Evolutionary conservation across 352 stramenopile species (phyloP).

Genomic region (Phytophthora palmivora): DNA sequence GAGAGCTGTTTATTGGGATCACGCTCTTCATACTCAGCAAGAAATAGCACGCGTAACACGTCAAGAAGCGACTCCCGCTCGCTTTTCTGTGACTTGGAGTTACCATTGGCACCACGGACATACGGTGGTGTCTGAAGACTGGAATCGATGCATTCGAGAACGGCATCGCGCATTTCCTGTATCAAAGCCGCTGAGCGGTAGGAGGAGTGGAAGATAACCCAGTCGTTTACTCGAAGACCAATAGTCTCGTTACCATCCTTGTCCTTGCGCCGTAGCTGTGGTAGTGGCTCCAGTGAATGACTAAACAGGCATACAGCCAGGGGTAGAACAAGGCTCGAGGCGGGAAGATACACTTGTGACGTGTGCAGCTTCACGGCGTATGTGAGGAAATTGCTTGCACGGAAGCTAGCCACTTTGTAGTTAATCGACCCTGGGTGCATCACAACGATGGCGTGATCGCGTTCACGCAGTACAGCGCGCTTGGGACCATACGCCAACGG

Average conservation of each 20-base stretch:
- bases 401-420: slow-evolving; percentile 61
- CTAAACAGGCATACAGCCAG: slow-evolving; percentile 77
- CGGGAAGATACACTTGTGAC: slow-evolving; percentile 81
- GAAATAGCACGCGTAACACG: slow-evolving; percentile 47
- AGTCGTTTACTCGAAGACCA: slow-evolving; percentile 73
- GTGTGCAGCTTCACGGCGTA: slow-evolving; percentile 87
- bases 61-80: slow-evolving; percentile 32
- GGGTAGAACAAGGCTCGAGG: slow-evolving; percentile 70
- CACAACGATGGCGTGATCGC: slow-evolving; percentile 54
- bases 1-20: slow-evolving; percentile 59
- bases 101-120: slow-evolving; percentile 6
- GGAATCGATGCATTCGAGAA: slow-evolving; percentile 41
- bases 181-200: slow-evolving; percentile 63
- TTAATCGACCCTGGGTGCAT: slow-evolving; percentile 84
- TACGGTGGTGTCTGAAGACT: slow-evolving; percentile 51
- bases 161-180: slow-evolving; percentile 47
- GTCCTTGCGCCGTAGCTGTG: slow-evolving; percentile 47
- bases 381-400: slow-evolving; percentile 68
- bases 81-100: slow-evolving; percentile 15
- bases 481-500: slow-evolving; percentile 37
- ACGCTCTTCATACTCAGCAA: slow-evolving; percentile 54
- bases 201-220: slow-evolving; percentile 68
- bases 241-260: slow-evolving; percentile 46
- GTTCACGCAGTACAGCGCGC: slow-evolving; percentile 48
- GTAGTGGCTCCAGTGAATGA: slow-evolving; percentile 63